Percentiles rank a stretch among this genome's conserved stretches.
Evolutionary conservation across 2,329 filamentous ascomycete genomes (phyloP).

Genomic region (Aspergillus tanneri): DNA sequence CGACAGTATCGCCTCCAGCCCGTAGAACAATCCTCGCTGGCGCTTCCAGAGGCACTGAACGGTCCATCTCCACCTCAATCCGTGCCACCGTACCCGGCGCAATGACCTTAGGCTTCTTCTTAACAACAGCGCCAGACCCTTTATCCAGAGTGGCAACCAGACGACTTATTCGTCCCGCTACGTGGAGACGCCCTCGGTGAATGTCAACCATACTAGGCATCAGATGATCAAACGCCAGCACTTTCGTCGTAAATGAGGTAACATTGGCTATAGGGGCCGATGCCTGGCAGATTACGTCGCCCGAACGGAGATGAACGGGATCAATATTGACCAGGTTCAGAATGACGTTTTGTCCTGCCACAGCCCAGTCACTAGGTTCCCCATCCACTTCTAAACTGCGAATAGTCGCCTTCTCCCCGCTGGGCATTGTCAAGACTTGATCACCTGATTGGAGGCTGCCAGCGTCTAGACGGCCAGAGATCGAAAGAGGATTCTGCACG

Average conservation of each 20-base stretch:
- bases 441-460: constrained; percentile 86
- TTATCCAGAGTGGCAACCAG: constrained; percentile 78
- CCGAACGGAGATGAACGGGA: constrained; percentile 73
- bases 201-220: constrained; percentile 88
- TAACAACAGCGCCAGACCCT: constrained; percentile 67
- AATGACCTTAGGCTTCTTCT: constrained; percentile 82
- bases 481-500: constrained; percentile 75
- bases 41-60: constrained; percentile 74
- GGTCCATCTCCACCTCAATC: constrained; percentile 70
- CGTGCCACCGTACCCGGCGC: constrained; percentile 76
- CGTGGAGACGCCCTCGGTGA: constrained; percentile 79
- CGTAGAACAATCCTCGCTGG: constrained; percentile 79
- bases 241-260: constrained; percentile 75
- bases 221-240: constrained; percentile 84
- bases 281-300: constrained; percentile 80
- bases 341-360: constrained; percentile 84
- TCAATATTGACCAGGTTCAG: constrained; percentile 86
- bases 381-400: constrained; percentile 78
- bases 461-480: constrained; percentile 81
- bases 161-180: constrained; percentile 69
- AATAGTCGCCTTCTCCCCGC: constrained; percentile 74
- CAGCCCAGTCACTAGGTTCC: constrained; percentile 77
- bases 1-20: constrained; percentile 77
- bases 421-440: constrained; percentile 73
- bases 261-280: constrained; percentile 67